Base-by-base conservation (phyloP, 805 yeast genomes). In the Pichia paraexigua region DNA sequence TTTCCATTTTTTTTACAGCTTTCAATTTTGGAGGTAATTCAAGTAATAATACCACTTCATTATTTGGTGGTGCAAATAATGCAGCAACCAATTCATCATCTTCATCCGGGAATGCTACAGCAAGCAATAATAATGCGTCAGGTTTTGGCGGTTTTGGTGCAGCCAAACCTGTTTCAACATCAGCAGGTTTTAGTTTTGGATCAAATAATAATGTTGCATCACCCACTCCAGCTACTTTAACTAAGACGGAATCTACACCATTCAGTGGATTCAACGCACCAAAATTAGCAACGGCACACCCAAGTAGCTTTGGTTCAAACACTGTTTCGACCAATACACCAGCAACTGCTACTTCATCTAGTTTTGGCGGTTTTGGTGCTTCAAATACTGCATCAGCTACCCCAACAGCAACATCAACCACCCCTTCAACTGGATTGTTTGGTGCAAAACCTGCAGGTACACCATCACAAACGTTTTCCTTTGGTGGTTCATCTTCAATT, bases 371-470 rank as follows among this genome's bases (percentile, higher is more conserved):
- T n/a, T 50, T 50, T 50, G 49, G 51, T 3, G 32, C 46, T 13
- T 15, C 41, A n/a, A 45, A 22, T 4, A 22, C 18, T 17, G 20
- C 39, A 35, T 35, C 54, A 9, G 45, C 52, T 13, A 51, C 53
- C 1, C 49, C 48, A 32, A 20, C 43, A 9, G 27, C 42, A 10
- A 41, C 43, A 15, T 56, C 60, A 5, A 66, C 63, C 9, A 57
- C 59, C 28, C 17, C 48, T n/a, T 20, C 49, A 21, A 41, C 45
- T 20, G 22, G 15, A 11, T 18, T 27, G 15, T 41, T 24, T 15
- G 28, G 13, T n/a, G 20, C 39, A 21, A 35, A 35, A 35, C 37
- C 49, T 28, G 45, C 45, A n/a, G 22, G 15, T 20, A 24, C 32
- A 41, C n/a, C 43, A 41, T 18, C 35, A 30, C 9, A 7, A 7